Conservation (phyloP, 495 filamentous ascomycete species). For the Penicillium desertorum region DNA sequence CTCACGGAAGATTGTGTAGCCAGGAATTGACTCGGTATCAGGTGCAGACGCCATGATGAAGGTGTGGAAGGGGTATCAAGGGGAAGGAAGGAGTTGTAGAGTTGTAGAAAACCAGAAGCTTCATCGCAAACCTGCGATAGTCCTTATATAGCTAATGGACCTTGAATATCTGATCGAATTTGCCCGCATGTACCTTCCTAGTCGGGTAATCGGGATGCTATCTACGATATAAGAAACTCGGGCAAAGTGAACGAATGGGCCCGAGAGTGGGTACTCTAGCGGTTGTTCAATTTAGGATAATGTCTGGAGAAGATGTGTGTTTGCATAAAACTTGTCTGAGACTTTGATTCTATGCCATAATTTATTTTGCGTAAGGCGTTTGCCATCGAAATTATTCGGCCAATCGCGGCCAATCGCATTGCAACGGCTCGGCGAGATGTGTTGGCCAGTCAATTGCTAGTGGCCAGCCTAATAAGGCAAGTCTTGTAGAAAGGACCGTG, state of each 20-base stretch:
- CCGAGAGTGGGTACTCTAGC: slow-evolving; percentile 19
- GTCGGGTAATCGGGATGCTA: slow-evolving; percentile 18
- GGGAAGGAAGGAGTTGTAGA: slow-evolving; percentile 15
- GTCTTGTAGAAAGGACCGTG: neutral
- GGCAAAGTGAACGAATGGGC: slow-evolving; percentile 18
- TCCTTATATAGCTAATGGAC: slow-evolving; percentile 24
- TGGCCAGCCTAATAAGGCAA: slow-evolving; percentile 6
- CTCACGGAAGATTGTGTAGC: slow-evolving; percentile 39
- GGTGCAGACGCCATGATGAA: slow-evolving; percentile 35
- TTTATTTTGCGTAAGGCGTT: slow-evolving; percentile 25
- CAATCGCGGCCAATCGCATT: slow-evolving; percentile 29
- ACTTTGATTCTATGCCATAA: slow-evolving; percentile 14
- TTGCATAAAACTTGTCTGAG: neutral
- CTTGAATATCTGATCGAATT: slow-evolving; percentile 19
- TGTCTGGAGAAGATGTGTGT: slow-evolving; percentile 23
- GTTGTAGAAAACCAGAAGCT: slow-evolving; percentile 10
- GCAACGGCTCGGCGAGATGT: neutral
- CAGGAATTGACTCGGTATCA: slow-evolving; percentile 39
- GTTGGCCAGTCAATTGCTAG: slow-evolving; percentile 1
- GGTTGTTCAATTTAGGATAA: slow-evolving; percentile 23
- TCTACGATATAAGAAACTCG: neutral
- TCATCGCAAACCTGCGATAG: neutral
- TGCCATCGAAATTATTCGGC: slow-evolving; percentile 5
- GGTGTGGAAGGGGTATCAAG: slow-evolving; percentile 1
- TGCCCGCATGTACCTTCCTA: slow-evolving; percentile 30